Percentiles rank a stretch among this genome's conserved stretches.
phyloP scores from a whole-genome alignment of 2,329 filamentous ascomycete species.

The Rhynchosporium graminicola region DNA sequence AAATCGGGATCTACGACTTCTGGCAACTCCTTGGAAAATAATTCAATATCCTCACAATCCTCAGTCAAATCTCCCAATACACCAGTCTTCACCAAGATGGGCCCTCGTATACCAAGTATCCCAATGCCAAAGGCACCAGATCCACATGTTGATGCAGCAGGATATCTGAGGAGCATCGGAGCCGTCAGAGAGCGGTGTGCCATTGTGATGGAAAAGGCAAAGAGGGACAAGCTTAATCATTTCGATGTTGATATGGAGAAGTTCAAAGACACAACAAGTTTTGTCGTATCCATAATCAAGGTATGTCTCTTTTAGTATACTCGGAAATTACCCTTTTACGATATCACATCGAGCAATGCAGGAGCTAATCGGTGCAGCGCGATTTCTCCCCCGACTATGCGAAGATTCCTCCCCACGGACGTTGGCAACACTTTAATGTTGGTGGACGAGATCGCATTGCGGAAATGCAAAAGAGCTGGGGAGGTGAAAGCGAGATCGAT shows the following conservation, averaged over 20 bases:
- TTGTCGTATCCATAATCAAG: constrained; percentile 71
- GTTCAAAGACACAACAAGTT: constrained; percentile 66
- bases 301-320: constrained; percentile 2
- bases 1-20: constrained; percentile 27
- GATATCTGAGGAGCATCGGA: constrained; percentile 86
- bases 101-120: constrained; percentile 65
- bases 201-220: constrained; percentile 65
- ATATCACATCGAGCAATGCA: background rate
- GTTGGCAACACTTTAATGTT: constrained; percentile 84
- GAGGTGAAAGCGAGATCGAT: constrained; percentile 66
- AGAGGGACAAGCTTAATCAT: constrained; percentile 66
- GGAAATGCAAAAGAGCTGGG: constrained; percentile 70
- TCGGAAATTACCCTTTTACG: too few species aligned
- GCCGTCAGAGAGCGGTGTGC: constrained; percentile 75
- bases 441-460: constrained; percentile 74
- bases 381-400: constrained; percentile 69
- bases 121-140: constrained; percentile 84
- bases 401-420: constrained; percentile 80
- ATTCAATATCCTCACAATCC: constrained; percentile 35
- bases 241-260: constrained; percentile 72
- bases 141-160: constrained; percentile 82
- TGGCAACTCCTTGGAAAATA: constrained; percentile 31
- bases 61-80: constrained; percentile 37
- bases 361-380: constrained; percentile 49
- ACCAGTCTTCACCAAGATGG: constrained; percentile 36